Conservation (phyloP, 2,329 filamentous ascomycete species). For the Aspergillus unguis region DNA sequence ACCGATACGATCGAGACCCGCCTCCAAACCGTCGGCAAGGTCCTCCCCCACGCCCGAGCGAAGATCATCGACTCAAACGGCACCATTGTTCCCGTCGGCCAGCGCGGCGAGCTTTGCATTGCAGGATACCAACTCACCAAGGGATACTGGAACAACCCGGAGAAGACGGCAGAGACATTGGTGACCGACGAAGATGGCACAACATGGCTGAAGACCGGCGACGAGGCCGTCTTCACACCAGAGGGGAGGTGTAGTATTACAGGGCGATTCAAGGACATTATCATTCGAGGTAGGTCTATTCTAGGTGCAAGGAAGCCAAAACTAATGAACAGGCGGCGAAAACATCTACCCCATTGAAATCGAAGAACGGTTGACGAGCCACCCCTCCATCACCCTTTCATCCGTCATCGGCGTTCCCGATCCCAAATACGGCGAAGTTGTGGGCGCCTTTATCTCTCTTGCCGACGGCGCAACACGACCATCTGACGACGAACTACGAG, state of each 20-base stretch:
- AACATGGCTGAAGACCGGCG: slow-evolving; percentile 65
- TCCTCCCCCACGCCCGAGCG: slow-evolving; percentile 71
- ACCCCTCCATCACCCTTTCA: slow-evolving; percentile 61
- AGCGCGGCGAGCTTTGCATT: slow-evolving; percentile 71
- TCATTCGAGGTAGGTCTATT: slow-evolving; percentile 58
- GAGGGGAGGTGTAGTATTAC: slow-evolving; percentile 70
- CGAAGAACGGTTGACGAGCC: slow-evolving; percentile 66
- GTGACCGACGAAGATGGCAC: slow-evolving; percentile 58
- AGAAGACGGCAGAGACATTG: slow-evolving; percentile 71
- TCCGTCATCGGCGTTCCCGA: slow-evolving; percentile 69
- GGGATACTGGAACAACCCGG: slow-evolving; percentile 63
- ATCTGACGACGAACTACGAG: slow-evolving; percentile 54
- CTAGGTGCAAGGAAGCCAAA: too few relatives aligned
- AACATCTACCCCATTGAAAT: slow-evolving; percentile 74
- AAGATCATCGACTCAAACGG: slow-evolving; percentile 70
- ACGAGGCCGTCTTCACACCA: slow-evolving; percentile 52
- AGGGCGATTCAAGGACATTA: slow-evolving; percentile 74
- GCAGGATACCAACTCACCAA: slow-evolving; percentile 69
- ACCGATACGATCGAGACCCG: slow-evolving; percentile 66
- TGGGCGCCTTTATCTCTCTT: slow-evolving; percentile 58
- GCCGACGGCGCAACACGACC: slow-evolving; percentile 36
- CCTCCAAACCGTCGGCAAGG: slow-evolving; percentile 68
- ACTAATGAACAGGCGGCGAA: slow-evolving; percentile 55
- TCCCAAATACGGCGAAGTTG: slow-evolving; percentile 69
- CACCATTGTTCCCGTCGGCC: slow-evolving; percentile 63